Evolutionary conservation across 2,329 filamentous ascomycete genomes (phyloP).

Genomic region (Chrysosphaeria jannelii): DNA sequence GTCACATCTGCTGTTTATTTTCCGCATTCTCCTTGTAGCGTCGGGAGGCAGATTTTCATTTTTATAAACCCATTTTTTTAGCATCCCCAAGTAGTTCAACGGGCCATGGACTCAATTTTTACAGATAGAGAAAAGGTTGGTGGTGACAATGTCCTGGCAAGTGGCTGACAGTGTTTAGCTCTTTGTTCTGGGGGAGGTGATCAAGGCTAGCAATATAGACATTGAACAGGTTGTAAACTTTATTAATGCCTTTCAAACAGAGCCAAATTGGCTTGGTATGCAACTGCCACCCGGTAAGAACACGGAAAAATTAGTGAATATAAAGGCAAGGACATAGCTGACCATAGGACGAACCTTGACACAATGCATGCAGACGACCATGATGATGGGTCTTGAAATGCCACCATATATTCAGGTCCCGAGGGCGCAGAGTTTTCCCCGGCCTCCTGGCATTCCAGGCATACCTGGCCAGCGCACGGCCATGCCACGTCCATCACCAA

Average conservation of each 20-base stretch:
- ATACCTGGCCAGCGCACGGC: background rate
- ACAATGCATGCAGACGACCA: conserved; percentile 9
- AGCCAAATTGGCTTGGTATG: conserved; percentile 10
- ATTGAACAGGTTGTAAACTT: conserved; percentile 16
- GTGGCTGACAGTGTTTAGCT: conserved; percentile 14
- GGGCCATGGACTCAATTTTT: conserved; percentile 14
- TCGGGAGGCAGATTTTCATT: background rate
- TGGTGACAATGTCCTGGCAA: background rate
- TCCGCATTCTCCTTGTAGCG: background rate
- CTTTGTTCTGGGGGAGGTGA: conserved; percentile 25
- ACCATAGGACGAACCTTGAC: conserved; percentile 9
- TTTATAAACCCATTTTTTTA: too few species aligned
- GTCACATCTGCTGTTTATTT: background rate
- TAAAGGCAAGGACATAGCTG: background rate
- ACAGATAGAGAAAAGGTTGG: conserved; percentile 21
- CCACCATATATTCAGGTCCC: conserved; percentile 5
- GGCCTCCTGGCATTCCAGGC: background rate
- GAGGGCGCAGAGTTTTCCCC: too few species aligned
- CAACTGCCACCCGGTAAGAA: conserved; percentile 9
- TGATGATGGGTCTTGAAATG: conserved; percentile 7
- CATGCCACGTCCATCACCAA: background rate
- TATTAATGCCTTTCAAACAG: conserved; percentile 10
- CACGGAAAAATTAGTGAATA: background rate
- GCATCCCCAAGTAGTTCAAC: background rate
- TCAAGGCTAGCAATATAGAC: conserved; percentile 22